Evolutionary conservation across 345 rosid genomes (phyloP).

Genomic region (Lagerstroemia speciosa): DNA sequence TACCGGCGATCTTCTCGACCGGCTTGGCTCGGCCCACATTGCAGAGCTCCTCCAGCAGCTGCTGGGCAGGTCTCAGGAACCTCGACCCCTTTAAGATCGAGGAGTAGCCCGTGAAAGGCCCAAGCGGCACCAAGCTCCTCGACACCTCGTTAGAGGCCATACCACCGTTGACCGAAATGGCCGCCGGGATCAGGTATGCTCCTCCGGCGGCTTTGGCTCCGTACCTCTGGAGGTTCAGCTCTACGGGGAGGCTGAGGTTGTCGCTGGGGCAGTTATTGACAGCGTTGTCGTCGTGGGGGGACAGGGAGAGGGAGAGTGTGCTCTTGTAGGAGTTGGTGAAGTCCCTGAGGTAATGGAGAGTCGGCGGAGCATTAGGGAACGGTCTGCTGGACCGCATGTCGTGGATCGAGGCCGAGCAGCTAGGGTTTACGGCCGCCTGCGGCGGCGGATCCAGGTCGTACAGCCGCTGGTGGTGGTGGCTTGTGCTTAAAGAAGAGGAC

Average conservation of each 20-base stretch:
- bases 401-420: conserved; percentile 21
- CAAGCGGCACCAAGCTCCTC: conserved; percentile 51
- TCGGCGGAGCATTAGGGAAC: conserved; percentile 36
- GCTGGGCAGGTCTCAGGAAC: conserved; percentile 83
- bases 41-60: conserved; percentile 66
- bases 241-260: too few relatives aligned
- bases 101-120: conserved; percentile 77
- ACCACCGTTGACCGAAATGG: conserved; percentile 24
- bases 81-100: conserved; percentile 73
- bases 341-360: conserved; percentile 38
- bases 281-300: conserved; percentile 34
- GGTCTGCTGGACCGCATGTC: conserved; percentile 22
- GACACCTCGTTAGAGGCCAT: conserved; percentile 28
- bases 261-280: background rate
- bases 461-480: conserved; percentile 7
- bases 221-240: too few relatives aligned
- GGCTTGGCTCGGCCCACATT: conserved; percentile 51
- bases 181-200: background rate
- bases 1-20: conserved; percentile 28
- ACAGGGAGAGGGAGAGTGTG: conserved; percentile 49
- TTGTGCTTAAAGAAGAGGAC: too few relatives aligned
- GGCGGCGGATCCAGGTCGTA: conserved; percentile 38
- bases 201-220: too few relatives aligned
- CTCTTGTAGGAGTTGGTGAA: conserved; percentile 20
- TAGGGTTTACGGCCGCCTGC: conserved; percentile 35